Evolutionary conservation across 2,329 filamentous ascomycete species (phyloP).

Genomic region (Didymella arachidicola): DNA sequence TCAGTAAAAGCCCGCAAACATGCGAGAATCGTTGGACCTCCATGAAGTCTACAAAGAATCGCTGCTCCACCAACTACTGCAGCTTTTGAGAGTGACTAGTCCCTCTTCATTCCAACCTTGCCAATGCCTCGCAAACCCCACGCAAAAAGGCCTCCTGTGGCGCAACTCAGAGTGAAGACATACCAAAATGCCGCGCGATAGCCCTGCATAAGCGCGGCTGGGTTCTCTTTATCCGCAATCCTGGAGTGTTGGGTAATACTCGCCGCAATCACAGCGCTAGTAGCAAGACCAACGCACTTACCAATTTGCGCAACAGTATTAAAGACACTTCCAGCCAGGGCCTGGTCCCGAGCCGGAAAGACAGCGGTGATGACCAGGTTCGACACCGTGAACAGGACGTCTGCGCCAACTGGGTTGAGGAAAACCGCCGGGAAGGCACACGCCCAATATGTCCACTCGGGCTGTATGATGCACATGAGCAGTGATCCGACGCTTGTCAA

Average conservation of each 20-base stretch:
- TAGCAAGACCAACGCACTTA: conserved; percentile 51
- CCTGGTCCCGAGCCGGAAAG: conserved; percentile 54
- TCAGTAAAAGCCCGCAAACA: too few relatives aligned
- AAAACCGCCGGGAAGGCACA: conserved; percentile 55
- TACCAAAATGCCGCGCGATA: conserved; percentile 56
- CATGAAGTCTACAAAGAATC: not conserved
- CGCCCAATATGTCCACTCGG: conserved; percentile 58
- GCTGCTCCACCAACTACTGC: too few relatives aligned
- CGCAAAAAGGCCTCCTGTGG: conserved; percentile 43
- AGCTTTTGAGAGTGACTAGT: conserved; percentile 26
- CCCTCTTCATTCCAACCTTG: conserved; percentile 54
- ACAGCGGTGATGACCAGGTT: conserved; percentile 55
- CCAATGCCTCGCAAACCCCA: conserved; percentile 56
- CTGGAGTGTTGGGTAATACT: conserved; percentile 36
- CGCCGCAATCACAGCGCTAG: conserved; percentile 50
- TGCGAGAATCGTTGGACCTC: too few relatives aligned
- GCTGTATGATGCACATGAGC: conserved; percentile 57
- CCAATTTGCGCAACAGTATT: conserved; percentile 56
- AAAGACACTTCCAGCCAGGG: conserved; percentile 56
- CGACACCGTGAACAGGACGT: conserved; percentile 55
- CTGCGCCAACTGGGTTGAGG: conserved; percentile 55
- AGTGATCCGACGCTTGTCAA: conserved; percentile 49
- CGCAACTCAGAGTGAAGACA: conserved; percentile 47
- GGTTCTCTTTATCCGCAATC: conserved; percentile 40
- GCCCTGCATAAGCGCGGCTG: conserved; percentile 51